phyloP scores from a whole-genome alignment of 2,329 filamentous ascomycete species.

The Penicillium sp. region DNA sequence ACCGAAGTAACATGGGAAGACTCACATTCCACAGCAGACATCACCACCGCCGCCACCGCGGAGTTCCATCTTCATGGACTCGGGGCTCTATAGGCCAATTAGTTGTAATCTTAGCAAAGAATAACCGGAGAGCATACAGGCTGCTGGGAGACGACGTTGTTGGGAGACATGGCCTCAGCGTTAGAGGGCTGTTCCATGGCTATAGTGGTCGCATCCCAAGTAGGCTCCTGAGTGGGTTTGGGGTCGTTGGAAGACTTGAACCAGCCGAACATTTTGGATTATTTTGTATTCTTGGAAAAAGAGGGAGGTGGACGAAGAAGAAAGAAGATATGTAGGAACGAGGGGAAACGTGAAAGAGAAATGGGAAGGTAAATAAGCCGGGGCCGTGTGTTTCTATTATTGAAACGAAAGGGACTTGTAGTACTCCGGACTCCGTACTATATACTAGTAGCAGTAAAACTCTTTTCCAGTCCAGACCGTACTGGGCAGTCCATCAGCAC shows the following conservation, averaged over 20 bases:
- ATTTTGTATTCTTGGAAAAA: background rate
- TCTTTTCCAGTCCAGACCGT: background rate
- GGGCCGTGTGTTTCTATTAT: background rate
- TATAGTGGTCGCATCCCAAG: constrained; percentile 4
- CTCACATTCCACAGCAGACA: constrained; percentile 8
- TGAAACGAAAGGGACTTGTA: background rate
- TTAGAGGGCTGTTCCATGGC: constrained; percentile 5
- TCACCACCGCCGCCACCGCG: constrained; percentile 7
- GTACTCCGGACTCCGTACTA: background rate
- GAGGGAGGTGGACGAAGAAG: background rate
- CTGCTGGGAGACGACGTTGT: constrained; percentile 1
- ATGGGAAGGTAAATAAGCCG: background rate
- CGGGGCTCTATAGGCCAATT: background rate
- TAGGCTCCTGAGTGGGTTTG: constrained; percentile 2
- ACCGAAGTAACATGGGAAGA: background rate
- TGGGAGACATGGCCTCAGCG: constrained; percentile 2
- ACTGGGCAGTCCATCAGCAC: background rate
- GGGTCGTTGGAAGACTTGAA: constrained; percentile 6
- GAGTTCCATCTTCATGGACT: constrained; percentile 8
- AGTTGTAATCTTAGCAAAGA: background rate
- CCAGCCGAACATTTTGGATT: constrained; percentile 7
- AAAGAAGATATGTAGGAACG: background rate
- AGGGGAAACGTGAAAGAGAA: background rate
- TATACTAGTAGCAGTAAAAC: background rate
- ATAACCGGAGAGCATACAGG: background rate